Percentiles rank a stretch among this genome's conserved stretches.
Conservation (phyloP, 495 filamentous ascomycete genomes). For the Pyrenula massariospora region DNA sequence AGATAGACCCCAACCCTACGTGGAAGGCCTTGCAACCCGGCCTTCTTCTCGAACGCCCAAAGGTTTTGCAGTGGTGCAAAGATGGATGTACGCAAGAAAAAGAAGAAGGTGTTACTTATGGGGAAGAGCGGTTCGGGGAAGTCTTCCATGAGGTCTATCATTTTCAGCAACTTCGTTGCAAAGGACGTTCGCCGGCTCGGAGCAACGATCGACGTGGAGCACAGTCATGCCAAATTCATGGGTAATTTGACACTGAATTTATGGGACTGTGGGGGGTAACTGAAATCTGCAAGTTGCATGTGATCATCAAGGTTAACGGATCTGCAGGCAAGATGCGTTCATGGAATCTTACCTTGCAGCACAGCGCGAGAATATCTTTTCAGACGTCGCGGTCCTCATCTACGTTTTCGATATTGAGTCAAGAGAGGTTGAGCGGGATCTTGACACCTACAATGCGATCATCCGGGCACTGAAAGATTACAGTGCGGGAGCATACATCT, state of each 20-base stretch:
- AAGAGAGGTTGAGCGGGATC: constrained; percentile 80
- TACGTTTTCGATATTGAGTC: constrained; percentile 99
- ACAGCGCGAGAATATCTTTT: constrained; percentile 92
- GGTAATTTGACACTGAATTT: constrained; percentile 94
- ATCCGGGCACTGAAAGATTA: constrained; percentile 76
- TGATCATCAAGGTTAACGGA: not conserved
- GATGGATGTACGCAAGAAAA: constrained; percentile 40
- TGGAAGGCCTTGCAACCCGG: no score
- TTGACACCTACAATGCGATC: constrained; percentile 78
- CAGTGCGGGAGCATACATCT: constrained; percentile 73
- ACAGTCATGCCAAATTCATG: constrained; percentile 95
- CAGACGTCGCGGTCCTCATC: constrained; percentile 90
- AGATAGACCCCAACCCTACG: no score
- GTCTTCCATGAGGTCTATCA: constrained; percentile 94
- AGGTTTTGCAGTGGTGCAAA: not conserved
- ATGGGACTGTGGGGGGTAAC: constrained; percentile 95
- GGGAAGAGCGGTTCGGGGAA: constrained; percentile 99
- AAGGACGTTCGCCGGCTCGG: constrained; percentile 89
- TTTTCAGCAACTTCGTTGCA: constrained; percentile 96
- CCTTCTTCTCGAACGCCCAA: no score
- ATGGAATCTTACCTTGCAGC: constrained; percentile 94
- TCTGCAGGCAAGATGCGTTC: constrained; percentile 92
- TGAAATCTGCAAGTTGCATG: no score
- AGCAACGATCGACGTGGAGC: constrained; percentile 97
- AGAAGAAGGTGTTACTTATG: constrained; percentile 51